Conservation (phyloP, 2,329 filamentous ascomycete genomes). For the Trichophyton mentagrophytes region DNA sequence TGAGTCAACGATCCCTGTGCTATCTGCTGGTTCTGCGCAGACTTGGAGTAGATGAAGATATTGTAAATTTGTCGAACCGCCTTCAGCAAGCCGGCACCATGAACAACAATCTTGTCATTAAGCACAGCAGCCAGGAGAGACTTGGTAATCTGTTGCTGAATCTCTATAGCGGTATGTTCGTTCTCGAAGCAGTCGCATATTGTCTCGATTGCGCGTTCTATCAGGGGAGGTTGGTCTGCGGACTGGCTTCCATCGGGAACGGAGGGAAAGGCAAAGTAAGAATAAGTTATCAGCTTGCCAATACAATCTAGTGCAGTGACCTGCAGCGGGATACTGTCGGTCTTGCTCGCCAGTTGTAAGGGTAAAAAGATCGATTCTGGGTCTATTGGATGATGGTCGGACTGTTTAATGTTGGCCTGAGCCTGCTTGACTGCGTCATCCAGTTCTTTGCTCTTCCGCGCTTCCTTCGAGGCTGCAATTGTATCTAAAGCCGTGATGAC, state of each 20-base stretch:
- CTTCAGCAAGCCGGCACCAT: conserved; percentile 89
- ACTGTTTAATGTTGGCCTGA: conserved; percentile 71
- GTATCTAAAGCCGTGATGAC: conserved; percentile 85
- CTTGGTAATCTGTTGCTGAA: conserved; percentile 97
- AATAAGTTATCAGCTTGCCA: conserved; percentile 96
- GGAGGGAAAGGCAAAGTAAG: conserved; percentile 75
- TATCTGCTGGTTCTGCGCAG: conserved; percentile 87
- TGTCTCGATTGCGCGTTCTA: conserved; percentile 94
- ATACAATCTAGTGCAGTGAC: conserved; percentile 93
- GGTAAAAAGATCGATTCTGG: conserved; percentile 88
- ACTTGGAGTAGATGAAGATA: conserved; percentile 91
- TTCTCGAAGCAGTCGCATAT: conserved; percentile 99
- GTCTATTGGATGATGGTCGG: conserved; percentile 67
- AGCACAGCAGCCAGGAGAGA: conserved; percentile 87
- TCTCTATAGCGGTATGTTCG: conserved; percentile 79
- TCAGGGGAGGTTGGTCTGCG: conserved; percentile 50
- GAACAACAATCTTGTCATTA: conserved; percentile 97
- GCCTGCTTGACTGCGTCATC: conserved; percentile 71
- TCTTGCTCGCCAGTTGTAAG: conserved; percentile 76
- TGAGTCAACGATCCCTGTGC: conserved; percentile 94
- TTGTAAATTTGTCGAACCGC: conserved; percentile 98
- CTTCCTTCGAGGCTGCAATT: conserved; percentile 85
- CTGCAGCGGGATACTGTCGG: conserved; percentile 70
- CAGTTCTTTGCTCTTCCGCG: conserved; percentile 71
- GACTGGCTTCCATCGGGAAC: conserved; percentile 26